Evolutionary conservation across 257 asterid species (phyloP), one percentile per base, ranked within the genome.

Genomic region (Gynochthodes officinalis): DNA sequence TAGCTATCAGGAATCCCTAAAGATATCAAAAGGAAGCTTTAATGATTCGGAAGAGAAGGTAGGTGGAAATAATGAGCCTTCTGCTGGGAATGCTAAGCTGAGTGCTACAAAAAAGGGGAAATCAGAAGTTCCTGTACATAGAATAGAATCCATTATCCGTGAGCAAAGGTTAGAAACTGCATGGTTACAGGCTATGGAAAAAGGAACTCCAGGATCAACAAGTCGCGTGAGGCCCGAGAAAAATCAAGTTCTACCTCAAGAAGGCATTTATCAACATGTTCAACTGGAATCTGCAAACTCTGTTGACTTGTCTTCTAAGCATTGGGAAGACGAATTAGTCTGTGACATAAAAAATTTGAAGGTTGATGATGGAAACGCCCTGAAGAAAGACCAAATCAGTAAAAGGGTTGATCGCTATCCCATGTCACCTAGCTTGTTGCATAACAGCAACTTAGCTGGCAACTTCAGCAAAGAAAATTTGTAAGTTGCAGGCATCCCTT

Each of bases 141-240:
- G 98, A 77, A 86, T 89, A 32, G 96, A 90, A 69, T 90, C 98
- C 72, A 90, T 92, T 40, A 90, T 90, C 75, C 92, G 77, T 15
- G 97, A 92, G 75, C 99, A 90, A 82, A 84, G 91, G 73, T 53
- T 90, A 60, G 99, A 95, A 86, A 86, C 98, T 55, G 96, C 99
- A 1, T 86, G 98, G 98, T 78, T 92, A 76, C 98, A 90, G 75
- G 96, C 96, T 11, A 82, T 80, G 91, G 98, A 92, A 82, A 92
- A 87, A 77, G 88, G 92, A 74, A 84, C 90, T 25, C 87, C 94
- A 21, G 95, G 88, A 53, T 81, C 96, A 18, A 30, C 82, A 70
- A 79, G 78, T 52, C 90, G 81, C 49, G 70, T 75, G 82, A 91
- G 81, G 80, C 98, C 97, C 5, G 99, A 92, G 69, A 83, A 93